Percentiles rank a stretch among this genome's conserved stretches.
Evolutionary conservation across 192 early-diverging fungal species (phyloP).

Genomic region (Pilobolus umbonatus): DNA sequence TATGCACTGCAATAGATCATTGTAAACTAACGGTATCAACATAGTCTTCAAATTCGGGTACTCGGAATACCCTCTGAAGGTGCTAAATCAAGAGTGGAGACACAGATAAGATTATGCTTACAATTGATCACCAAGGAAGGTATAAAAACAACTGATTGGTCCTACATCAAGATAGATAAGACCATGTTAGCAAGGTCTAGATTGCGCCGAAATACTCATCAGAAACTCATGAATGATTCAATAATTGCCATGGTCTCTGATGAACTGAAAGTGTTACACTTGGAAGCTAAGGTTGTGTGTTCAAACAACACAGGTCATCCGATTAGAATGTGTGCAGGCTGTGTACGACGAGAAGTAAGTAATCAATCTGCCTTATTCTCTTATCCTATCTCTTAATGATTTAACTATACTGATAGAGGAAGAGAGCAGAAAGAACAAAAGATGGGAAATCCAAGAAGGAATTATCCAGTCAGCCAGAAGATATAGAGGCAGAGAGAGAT

Average conservation of each 20-base stretch:
- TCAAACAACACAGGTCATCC: conserved; percentile 70
- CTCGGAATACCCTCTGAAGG: conserved; percentile 47
- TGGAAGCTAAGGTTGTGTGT: conserved; percentile 86
- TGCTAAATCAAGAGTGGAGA: conserved; percentile 90
- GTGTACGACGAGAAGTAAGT: conserved; percentile 74
- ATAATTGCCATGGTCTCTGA: conserved; percentile 37
- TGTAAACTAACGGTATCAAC: not conserved
- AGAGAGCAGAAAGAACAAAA: conserved; percentile 63
- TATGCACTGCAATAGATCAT: not conserved
- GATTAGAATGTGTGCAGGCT: conserved; percentile 77
- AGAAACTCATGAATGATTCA: conserved; percentile 18
- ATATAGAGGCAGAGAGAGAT: conserved; percentile 51
- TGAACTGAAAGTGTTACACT: conserved; percentile 50
- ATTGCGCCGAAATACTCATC: conserved; percentile 36
- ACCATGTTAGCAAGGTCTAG: conserved; percentile 78
- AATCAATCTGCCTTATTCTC: not conserved
- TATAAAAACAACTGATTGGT: conserved; percentile 70
- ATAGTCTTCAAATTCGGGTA: conserved; percentile 23
- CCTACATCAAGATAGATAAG: conserved; percentile 82
- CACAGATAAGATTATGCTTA: conserved; percentile 89
- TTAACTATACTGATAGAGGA: conserved; percentile 36
- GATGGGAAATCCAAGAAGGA: conserved; percentile 39
- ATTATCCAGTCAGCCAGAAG: conserved; percentile 15
- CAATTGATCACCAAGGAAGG: conserved; percentile 69
- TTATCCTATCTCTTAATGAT: not conserved